Percentiles rank a stretch among this genome's conserved stretches.
phyloP scores from a whole-genome alignment of 345 rosid species.

The Corchorus capsularis region DNA sequence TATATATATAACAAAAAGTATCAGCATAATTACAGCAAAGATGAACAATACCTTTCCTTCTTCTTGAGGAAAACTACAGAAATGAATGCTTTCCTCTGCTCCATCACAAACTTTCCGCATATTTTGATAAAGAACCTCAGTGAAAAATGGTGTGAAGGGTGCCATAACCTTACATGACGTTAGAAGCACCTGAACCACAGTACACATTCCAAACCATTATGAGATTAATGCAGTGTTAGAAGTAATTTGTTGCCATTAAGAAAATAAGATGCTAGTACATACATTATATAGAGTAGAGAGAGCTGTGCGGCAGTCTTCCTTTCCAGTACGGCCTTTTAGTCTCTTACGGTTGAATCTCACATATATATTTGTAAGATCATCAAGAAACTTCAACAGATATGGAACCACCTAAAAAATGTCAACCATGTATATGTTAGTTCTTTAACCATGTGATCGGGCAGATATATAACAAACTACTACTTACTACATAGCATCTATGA shows the following conservation, averaged over 20 bases:
- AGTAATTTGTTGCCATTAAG: neutral
- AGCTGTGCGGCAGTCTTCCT: slow-evolving; percentile 83
- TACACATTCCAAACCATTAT: slow-evolving; percentile 4
- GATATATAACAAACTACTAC: neutral
- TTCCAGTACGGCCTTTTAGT: slow-evolving; percentile 92
- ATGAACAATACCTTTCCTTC: slow-evolving; percentile 71
- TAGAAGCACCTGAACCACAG: slow-evolving; percentile 72
- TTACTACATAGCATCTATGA: neutral
- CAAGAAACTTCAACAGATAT: slow-evolving; percentile 88
- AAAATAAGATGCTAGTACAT: slow-evolving; percentile 31
- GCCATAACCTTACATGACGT: slow-evolving; percentile 98
- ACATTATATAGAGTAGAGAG: slow-evolving; percentile 93
- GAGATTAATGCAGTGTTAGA: neutral
- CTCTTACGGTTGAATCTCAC: slow-evolving; percentile 98
- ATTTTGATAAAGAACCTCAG: slow-evolving; percentile 93
- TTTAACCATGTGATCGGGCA: neutral
- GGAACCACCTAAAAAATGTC: slow-evolving; percentile 74
- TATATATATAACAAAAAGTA: neutral
- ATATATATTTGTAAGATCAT: slow-evolving; percentile 92
- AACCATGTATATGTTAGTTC: neutral
- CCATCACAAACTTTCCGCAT: slow-evolving; percentile 71
- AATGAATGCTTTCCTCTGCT: slow-evolving; percentile 88
- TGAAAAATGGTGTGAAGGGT: slow-evolving; percentile 97
- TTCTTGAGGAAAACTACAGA: slow-evolving; percentile 73
- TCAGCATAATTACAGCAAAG: neutral